A percentile compares a stretch with the other conserved stretches of the same genome.
phyloP scores from a whole-genome alignment of 2,329 filamentous ascomycete species.

The Arthrobotrys sinensis region DNA sequence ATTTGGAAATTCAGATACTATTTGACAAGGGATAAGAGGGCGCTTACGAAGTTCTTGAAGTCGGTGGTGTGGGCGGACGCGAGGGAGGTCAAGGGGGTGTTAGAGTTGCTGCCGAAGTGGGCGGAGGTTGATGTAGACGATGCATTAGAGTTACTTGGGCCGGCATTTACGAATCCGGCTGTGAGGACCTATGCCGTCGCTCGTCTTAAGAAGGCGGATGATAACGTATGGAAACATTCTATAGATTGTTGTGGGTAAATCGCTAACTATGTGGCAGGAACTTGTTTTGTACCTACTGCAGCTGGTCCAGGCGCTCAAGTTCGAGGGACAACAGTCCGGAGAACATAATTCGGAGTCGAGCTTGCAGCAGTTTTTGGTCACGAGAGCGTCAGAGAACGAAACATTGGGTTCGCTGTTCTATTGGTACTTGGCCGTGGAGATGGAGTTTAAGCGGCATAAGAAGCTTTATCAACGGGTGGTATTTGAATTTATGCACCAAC shows the following conservation, averaged over 20 bases:
- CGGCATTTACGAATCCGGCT: conserved; percentile 88
- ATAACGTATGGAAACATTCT: conserved; percentile 71
- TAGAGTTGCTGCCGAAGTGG: conserved; percentile 92
- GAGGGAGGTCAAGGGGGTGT: conserved; percentile 87
- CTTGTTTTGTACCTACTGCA: conserved; percentile 91
- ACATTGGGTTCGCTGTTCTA: conserved; percentile 94
- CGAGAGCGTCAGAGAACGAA: conserved; percentile 88
- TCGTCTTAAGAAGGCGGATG: conserved; percentile 89
- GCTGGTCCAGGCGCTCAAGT: conserved; percentile 95
- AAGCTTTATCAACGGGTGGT: conserved; percentile 93
- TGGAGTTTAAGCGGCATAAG: conserved; percentile 85
- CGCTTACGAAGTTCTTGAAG: conserved; percentile 97
- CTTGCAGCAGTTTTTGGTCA: conserved; percentile 88
- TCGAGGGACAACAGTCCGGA: conserved; percentile 76
- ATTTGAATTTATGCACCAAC: conserved; percentile 93
- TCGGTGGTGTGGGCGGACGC: conserved; percentile 94
- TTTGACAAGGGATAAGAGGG: conserved; percentile 89
- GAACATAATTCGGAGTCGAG: conserved; percentile 82
- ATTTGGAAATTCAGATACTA: conserved; percentile 99
- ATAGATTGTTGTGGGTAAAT: neutral
- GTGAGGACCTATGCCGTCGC: conserved; percentile 96
- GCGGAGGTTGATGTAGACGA: conserved; percentile 97
- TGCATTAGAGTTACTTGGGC: conserved; percentile 91
- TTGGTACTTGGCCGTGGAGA: conserved; percentile 99
- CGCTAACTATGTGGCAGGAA: conserved; percentile 70